Evolutionary conservation across 305 asterid genomes (phyloP).

Genomic region (Ruellia speciosa): DNA sequence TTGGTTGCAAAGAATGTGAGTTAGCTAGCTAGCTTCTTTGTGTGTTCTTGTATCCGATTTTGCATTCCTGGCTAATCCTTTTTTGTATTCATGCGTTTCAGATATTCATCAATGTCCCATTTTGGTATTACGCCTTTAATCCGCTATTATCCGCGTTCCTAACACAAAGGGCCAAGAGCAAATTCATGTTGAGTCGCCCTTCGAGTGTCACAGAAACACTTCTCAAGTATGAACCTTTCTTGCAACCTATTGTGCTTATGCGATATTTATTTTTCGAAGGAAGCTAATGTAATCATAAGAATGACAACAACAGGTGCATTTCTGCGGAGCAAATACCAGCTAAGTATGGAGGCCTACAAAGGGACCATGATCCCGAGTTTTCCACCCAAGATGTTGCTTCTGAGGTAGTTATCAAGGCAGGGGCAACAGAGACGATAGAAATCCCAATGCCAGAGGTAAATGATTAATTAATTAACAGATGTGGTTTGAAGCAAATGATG

Average conservation of each 20-base stretch:
- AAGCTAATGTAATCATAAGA: background rate
- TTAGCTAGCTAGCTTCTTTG: background rate
- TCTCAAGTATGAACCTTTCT: constrained; percentile 24
- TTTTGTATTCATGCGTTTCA: constrained; percentile 11
- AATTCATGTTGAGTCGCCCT: constrained; percentile 35
- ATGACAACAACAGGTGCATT: constrained; percentile 32
- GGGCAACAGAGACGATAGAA: constrained; percentile 43
- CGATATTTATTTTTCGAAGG: no score
- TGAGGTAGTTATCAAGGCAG: constrained; percentile 41
- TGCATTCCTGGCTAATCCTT: background rate
- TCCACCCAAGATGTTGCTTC: constrained; percentile 35
- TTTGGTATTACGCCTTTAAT: constrained; percentile 39
- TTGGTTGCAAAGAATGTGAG: constrained; percentile 37
- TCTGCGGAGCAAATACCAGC: constrained; percentile 47
- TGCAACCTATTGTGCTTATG: background rate
- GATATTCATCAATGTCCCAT: constrained; percentile 43
- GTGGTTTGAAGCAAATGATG: background rate
- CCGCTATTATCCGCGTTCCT: constrained; percentile 36
- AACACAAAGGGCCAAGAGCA: constrained; percentile 35
- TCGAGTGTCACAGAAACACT: constrained; percentile 36
- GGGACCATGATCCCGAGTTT: constrained; percentile 54
- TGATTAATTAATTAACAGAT: no score
- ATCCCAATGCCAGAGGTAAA: constrained; percentile 48
- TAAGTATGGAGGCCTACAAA: constrained; percentile 54
- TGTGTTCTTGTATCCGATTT: no score